phyloP scores from a whole-genome alignment of 1,284 basidiomycete genomes.

The Cronartium quercuum region DNA sequence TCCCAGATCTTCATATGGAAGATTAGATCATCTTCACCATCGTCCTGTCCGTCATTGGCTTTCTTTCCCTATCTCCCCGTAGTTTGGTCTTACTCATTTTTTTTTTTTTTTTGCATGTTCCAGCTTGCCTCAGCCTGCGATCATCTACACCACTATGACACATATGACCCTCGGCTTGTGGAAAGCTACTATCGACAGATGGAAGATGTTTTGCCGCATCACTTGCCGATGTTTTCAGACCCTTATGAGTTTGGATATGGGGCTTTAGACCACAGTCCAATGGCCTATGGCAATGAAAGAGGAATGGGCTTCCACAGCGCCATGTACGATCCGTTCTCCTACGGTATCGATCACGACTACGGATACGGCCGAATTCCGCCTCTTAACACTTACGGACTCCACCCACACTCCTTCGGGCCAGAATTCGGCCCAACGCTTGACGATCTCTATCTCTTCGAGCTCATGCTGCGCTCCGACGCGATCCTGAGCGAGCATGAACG shows the following conservation, averaged over 20 bases:
- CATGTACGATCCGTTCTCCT: constrained; percentile 25
- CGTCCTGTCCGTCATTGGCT: not conserved
- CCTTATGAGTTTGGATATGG: constrained; percentile 3
- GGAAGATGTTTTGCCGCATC: constrained; percentile 5
- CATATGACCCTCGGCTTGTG: constrained; percentile 1
- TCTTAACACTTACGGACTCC: constrained; percentile 14
- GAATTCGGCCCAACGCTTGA: constrained; percentile 24
- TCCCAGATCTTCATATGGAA: not conserved
- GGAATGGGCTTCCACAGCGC: not conserved
- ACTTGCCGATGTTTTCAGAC: constrained; percentile 12
- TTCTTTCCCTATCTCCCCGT: not conserved
- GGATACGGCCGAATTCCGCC: constrained; percentile 16
- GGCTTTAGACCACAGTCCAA: not conserved
- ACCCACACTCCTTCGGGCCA: not conserved
- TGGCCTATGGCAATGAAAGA: not conserved
- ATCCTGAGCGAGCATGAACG: constrained; percentile 23
- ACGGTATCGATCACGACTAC: constrained; percentile 37
- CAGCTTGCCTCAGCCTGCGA: not conserved
- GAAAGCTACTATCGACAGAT: constrained; percentile 27
- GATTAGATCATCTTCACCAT: not conserved
- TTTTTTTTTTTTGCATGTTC: not conserved
- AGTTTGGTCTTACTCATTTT: not conserved
- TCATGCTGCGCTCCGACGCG: constrained; percentile 25
- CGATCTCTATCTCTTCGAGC: constrained; percentile 36
- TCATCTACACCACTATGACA: not conserved